Base-by-base conservation (phyloP, 257 asterid species). In the Rubia yunnanensis region DNA sequence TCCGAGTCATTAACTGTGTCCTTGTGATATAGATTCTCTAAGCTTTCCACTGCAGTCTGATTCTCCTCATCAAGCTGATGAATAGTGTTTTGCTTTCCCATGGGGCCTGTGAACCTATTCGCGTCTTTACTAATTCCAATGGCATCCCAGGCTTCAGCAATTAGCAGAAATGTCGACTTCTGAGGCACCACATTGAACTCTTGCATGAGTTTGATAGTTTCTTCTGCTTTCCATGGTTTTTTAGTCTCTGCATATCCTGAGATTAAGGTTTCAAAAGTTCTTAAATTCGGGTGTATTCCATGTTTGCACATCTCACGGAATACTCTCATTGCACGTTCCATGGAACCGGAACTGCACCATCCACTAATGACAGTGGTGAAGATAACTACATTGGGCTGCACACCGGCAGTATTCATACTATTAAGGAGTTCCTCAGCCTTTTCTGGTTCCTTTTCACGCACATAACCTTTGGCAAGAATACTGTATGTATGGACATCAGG, bases 281-380 rank as follows among this genome's bases (percentile, higher is more conserved):
- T 58, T 20, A 58, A 31, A 18, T 58, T 58, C 7, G 63, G 63
- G 20, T 30, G 20, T 30, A 58, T 26, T 58, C 63, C 63, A 58
- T 15, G 35, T 30, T 58, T 31, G 44, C 63, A 58, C 44, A 58
- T 58, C 41, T 31, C 35, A 7, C 14, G 63, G 63, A 58, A 58
- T 7, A 58, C 63, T 38, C 41, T 30, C 63, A 58, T 58, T 17
- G 63, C 63, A 30, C 41, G 20, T 58, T 58, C 63, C 63, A 58
- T 58, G 63, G 63, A 58, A 31, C 63, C 63, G 30, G 63, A 10
- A 17, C 63, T 58, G 22, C 73, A 80, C 86, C 86, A 85, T 35
- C 95, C 95, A 15, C 88, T 83, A 70, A 85, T 85, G 48, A 83
- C 73, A 10, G 84, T 85, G 67, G 91, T 85, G 83, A 80, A 88